Base-by-base conservation (phyloP, 176 grass and related monocot genomes). In the Ensete ventricosum region DNA sequence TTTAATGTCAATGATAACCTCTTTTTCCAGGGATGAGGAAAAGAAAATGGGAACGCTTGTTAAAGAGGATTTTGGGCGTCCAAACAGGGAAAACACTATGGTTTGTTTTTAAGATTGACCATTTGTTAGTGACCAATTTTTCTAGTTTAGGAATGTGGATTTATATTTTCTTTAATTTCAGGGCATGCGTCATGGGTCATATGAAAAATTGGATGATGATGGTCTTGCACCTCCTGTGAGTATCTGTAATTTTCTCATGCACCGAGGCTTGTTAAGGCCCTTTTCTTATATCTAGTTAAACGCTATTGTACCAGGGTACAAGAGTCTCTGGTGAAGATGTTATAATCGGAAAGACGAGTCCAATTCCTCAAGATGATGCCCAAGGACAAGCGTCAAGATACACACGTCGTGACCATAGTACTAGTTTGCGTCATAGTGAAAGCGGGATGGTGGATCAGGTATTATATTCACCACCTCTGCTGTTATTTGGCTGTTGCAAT, bases 371-470 rank as follows among this genome's bases (percentile, higher is more conserved):
- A 88, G 95, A 94, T n/a, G 95, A 99, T 12, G 72, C 95, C 58
- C 95, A 99, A 83, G 95, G 90, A 76, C 34, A 43, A 43, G 34
- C 34, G 6, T 43, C 34, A 43, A 43, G 34, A 43, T 43, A 43
- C 34, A 43, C 34, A 43, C 83, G 88, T 50, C 90, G 88, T 75
- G 95, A 99, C 76, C 95, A 99, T 85, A 99, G 95, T 82, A 99
- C 95, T 71, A 91, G 87, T 70, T 71, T 94, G 49, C 95, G 90
- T 49, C 95, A 94, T 54, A 94, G 88, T 82, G 95, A 99, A 83
- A 99, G 90, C 86, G 95, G 95, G 48, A 91, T 99, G 90, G 90
- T 99, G 69, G 90, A 99, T 91, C 90, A 99, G 88, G 94, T 91
- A 75, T 83, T 77, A 9, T 82, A 72, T 52, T 53, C 22, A 17